These are phyloP conservation scores for Avicennia marina DNA, from an alignment of 257 asterid genomes.

Conservation along the genomic window DNA sequence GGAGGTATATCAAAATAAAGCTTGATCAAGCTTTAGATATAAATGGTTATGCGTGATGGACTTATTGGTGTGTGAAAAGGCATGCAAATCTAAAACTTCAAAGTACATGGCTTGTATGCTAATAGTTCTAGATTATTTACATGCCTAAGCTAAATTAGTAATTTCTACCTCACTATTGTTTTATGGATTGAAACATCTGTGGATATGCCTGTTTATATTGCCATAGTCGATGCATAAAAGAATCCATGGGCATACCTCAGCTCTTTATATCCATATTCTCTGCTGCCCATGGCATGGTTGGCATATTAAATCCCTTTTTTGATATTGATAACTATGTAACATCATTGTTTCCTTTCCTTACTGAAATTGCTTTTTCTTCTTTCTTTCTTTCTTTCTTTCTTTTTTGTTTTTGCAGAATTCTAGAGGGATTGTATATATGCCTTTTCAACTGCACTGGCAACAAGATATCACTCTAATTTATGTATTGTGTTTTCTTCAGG, in stretches of 20 bases:
- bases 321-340: no score
- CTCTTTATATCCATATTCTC: slow-evolving; percentile 5
- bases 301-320: neutral
- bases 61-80: no score
- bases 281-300: slow-evolving; percentile 9
- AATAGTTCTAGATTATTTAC: no score
- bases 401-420: neutral
- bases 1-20: slow-evolving; percentile 47
- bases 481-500: slow-evolving; percentile 44
- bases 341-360: slow-evolving; percentile 5
- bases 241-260: neutral
- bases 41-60: slow-evolving; percentile 14
- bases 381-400: neutral
- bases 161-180: no score
- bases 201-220: no score
- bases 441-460: slow-evolving; percentile 12
- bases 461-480: slow-evolving; percentile 21
- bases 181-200: no score
- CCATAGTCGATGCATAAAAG: neutral
- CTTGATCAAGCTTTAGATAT: slow-evolving; percentile 11
- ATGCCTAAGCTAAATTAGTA: no score
- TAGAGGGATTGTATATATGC: neutral
- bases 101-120: no score
- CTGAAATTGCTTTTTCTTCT: neutral
- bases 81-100: no score